Base-by-base conservation (phyloP, 1,284 basidiomycete species). In the Megacollybia platyphylla region DNA sequence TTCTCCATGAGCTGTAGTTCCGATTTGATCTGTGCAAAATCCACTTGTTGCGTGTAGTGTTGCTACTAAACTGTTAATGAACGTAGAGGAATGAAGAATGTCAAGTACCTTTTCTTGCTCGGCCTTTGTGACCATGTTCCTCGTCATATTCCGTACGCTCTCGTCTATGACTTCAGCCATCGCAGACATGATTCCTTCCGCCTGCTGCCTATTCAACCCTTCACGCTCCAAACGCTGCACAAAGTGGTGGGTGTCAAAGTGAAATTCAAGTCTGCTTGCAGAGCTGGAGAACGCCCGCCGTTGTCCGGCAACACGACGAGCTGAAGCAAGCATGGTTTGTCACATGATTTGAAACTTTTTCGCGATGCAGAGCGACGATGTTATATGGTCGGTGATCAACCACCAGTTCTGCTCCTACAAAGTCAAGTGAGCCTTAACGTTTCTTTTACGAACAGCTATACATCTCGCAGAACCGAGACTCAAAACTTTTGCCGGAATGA, bases 401-500 rank as follows among this genome's bases (percentile, higher is more conserved):
- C 73, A 79, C 49, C 87, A 91, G 60, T 92, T 93, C 61, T 96
- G 92, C 67, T 93, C 90, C 0, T 97, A 93, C 64, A 96, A 94
- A 83, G 90, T 97, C 71, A 96, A 92, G 91, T 92, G 54, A 58
- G 87, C 68, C n/a, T 35, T 36, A 27, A 39, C 27, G 20, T 39
- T 39, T 20, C 45, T 36, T 48, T 41, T 41, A 40, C 30, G 48
- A 30, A 41, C 40, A 35, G 37, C 45, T 40, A 43, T 20, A 45
- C 10, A 31, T 39, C 40, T 41, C 26, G 13, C 58, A 94, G 91
- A 63, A 91, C 92, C 1, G 69, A 79, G 1, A 94, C 89, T 1
- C 92, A 96, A 63, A 97, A 96, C 57, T 97, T 98, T 65, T 98
- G 96, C 65, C 73, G 93, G 41, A 98, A 98, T 63, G 92, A 97